Evolutionary conservation across 768 basidiomycete species (phyloP).

Genomic region (Paxillus rubicundulus): DNA sequence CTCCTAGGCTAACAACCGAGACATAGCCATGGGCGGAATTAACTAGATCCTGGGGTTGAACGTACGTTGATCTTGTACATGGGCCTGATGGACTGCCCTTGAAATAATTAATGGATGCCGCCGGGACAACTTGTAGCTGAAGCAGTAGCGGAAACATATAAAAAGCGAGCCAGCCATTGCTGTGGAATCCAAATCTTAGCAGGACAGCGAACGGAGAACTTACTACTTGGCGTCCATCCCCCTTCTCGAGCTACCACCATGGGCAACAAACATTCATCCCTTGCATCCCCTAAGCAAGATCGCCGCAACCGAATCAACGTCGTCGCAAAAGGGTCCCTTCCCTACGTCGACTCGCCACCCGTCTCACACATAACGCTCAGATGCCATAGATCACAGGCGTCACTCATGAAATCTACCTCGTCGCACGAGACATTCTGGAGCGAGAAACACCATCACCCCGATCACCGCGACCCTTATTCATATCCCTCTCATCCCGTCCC

Average conservation of each 20-base stretch:
- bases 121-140: neutral
- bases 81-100: neutral
- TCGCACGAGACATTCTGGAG: conserved; percentile 42
- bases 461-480: conserved; percentile 4
- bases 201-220: neutral
- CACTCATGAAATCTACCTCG: conserved; percentile 34
- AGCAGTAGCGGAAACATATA: neutral
- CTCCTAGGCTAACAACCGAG: neutral
- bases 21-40: neutral
- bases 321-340: neutral
- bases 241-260: conserved; percentile 13
- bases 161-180: neutral
- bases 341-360: conserved; percentile 11
- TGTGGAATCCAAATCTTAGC: neutral
- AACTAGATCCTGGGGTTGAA: neutral
- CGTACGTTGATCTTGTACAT: neutral
- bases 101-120: neutral
- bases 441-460: conserved; percentile 24
- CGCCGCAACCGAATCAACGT: conserved; percentile 4
- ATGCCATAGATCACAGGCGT: conserved; percentile 36
- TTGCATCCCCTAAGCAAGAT: conserved; percentile 7
- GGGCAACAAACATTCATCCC: conserved; percentile 32
- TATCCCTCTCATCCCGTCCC: conserved; percentile 1
- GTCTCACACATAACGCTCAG: conserved; percentile 39
- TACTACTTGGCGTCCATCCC: neutral